Percentiles rank a stretch among this genome's conserved stretches.
Conservation (phyloP, 1,284 basidiomycete species). For the Ceratobasidium sp. region DNA sequence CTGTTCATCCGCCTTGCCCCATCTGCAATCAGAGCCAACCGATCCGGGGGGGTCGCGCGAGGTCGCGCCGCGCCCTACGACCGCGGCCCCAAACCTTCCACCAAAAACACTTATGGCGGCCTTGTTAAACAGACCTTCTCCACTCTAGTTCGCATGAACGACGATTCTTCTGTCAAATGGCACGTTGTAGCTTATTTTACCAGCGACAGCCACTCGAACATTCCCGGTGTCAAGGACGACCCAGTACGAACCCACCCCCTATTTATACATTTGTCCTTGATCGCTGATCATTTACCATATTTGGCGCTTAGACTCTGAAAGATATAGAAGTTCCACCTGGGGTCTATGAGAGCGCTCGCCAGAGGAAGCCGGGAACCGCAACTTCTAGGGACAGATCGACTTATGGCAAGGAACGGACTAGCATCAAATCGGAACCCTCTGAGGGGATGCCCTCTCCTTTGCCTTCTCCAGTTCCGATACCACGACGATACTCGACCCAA, state of each 20-base stretch:
- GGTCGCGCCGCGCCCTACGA: constrained; percentile 43
- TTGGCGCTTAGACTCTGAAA: constrained; percentile 22
- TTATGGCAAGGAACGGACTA: constrained; percentile 37
- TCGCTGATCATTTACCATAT: constrained; percentile 42
- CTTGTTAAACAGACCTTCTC: constrained; percentile 41
- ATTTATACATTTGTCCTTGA: constrained; percentile 6
- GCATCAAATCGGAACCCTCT: constrained; percentile 40
- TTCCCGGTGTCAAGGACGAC: constrained; percentile 41
- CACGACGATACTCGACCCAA: constrained; percentile 40
- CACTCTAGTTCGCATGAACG: constrained; percentile 35
- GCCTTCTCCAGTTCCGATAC: constrained; percentile 40
- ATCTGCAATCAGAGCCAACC: constrained; percentile 28
- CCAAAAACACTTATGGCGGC: constrained; percentile 41
- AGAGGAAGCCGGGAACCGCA: constrained; percentile 42
- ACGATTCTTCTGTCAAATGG: constrained; percentile 39
- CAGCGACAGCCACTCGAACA: constrained; percentile 43
- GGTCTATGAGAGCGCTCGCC: constrained; percentile 41
- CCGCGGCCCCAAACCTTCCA: constrained; percentile 42
- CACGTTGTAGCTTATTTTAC: constrained; percentile 43
- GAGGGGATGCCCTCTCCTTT: constrained; percentile 38
- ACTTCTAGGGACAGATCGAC: constrained; percentile 41
- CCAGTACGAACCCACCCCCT: constrained; percentile 35
- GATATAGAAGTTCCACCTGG: constrained; percentile 40
- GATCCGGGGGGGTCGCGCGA: constrained; percentile 30
- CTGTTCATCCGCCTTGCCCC: constrained; percentile 3